These are phyloP conservation scores for Seiridium cupressi DNA, from an alignment of 2,329 filamentous ascomycete species.

Conservation along the genomic window DNA sequence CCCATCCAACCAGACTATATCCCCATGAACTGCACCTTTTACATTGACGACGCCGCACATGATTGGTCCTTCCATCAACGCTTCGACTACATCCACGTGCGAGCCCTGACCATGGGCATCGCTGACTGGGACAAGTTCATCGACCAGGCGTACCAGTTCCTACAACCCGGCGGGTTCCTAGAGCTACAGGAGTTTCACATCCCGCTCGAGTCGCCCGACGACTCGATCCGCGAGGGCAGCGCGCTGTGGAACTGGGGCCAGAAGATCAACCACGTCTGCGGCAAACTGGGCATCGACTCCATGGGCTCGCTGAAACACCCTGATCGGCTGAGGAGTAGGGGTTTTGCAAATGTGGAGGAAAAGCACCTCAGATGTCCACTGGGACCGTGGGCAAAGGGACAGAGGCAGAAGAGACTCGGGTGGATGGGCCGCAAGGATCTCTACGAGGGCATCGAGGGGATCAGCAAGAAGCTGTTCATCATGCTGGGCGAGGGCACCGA, in stretches of 20 bases:
- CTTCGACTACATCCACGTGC: slow-evolving; percentile 20
- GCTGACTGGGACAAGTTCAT: slow-evolving; percentile 17
- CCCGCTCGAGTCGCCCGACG: slow-evolving; percentile 14
- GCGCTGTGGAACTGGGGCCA: slow-evolving; percentile 16
- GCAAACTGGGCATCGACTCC: slow-evolving; percentile 15
- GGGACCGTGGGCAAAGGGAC: slow-evolving; percentile 9
- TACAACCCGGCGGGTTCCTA: slow-evolving; percentile 21
- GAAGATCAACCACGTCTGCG: slow-evolving; percentile 10
- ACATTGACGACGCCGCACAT: slow-evolving; percentile 48
- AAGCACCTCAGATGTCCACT: slow-evolving; percentile 13
- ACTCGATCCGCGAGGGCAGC: slow-evolving; percentile 8
- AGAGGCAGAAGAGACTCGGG: slow-evolving; percentile 11
- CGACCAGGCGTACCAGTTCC: slow-evolving; percentile 15
- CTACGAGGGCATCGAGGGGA: slow-evolving; percentile 19
- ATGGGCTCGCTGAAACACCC: slow-evolving; percentile 12
- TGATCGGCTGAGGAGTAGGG: slow-evolving; percentile 15
- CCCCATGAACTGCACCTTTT: slow-evolving; percentile 16
- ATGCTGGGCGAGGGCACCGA: slow-evolving; percentile 22
- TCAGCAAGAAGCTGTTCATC: slow-evolving; percentile 20
- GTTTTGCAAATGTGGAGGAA: slow-evolving; percentile 19
- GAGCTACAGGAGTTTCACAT: slow-evolving; percentile 21
- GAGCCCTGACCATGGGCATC: slow-evolving; percentile 18
- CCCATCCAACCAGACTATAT: slow-evolving; percentile 19
- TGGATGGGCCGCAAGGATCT: slow-evolving; percentile 20
- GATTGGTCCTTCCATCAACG: slow-evolving; percentile 33